Evolutionary conservation across 2,329 filamentous ascomycete genomes (phyloP).

Genomic region (Ophiostoma montium): DNA sequence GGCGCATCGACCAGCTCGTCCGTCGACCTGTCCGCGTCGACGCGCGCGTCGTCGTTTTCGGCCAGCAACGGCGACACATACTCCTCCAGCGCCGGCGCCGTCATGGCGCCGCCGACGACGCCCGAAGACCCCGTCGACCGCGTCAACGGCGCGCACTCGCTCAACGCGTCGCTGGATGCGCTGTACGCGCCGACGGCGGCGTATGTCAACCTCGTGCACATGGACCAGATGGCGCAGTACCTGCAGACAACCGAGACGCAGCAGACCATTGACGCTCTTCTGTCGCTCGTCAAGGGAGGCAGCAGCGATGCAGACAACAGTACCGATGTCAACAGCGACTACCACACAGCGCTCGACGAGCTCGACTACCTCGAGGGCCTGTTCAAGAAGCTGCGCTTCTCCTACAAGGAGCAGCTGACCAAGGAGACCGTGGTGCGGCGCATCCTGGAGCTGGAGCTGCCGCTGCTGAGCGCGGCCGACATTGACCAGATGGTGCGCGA

Average conservation of each 20-base stretch:
- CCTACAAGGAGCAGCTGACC: slow-evolving; percentile 94
- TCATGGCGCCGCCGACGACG: slow-evolving; percentile 2
- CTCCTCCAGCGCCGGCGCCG: background rate
- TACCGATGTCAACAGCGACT: no score
- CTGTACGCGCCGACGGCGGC: slow-evolving; percentile 2
- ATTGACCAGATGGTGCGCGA: slow-evolving; percentile 61
- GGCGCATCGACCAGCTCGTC: slow-evolving; percentile 1
- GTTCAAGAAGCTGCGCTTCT: slow-evolving; percentile 92
- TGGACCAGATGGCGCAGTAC: slow-evolving; percentile 11
- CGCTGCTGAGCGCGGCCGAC: slow-evolving; percentile 69
- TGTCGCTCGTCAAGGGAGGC: slow-evolving; percentile 8
- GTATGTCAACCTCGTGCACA: slow-evolving; percentile 10
- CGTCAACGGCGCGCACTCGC: background rate
- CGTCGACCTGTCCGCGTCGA: background rate
- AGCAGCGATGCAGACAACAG: background rate
- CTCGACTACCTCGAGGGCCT: slow-evolving; percentile 85
- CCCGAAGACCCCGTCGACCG: background rate
- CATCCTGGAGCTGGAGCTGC: slow-evolving; percentile 79
- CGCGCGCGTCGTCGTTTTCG: slow-evolving; percentile 8
- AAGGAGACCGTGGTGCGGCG: slow-evolving; percentile 95
- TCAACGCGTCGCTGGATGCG: background rate
- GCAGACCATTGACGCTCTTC: slow-evolving; percentile 9
- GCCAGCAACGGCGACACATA: slow-evolving; percentile 1
- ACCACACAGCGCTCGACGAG: slow-evolving; percentile 31
- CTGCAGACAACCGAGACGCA: slow-evolving; percentile 8